phyloP scores from a whole-genome alignment of 176 grass and related monocot species.

The Triticum dicoccoides region DNA sequence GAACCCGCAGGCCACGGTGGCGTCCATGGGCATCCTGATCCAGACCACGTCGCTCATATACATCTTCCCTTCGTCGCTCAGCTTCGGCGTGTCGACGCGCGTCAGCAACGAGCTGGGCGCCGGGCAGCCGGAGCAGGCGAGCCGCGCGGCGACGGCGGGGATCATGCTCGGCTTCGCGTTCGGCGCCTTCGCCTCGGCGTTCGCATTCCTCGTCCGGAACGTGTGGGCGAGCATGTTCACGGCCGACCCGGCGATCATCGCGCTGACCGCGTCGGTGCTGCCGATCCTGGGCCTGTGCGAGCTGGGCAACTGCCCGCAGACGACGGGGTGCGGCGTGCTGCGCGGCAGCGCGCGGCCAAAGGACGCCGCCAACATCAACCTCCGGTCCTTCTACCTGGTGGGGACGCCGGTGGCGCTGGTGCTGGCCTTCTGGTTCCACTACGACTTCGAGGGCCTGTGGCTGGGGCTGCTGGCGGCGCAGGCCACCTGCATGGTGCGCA shows the following conservation, averaged over 20 bases:
- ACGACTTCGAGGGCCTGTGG: constrained; percentile 80
- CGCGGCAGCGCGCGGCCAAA: constrained; percentile 84
- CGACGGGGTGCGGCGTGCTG: constrained; percentile 75
- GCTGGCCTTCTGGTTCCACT: constrained; percentile 53
- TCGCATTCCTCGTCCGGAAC: constrained; percentile 56
- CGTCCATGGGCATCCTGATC: constrained; percentile 93
- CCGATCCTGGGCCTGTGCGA: constrained; percentile 77
- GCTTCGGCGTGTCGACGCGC: constrained; percentile 89
- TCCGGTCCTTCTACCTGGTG: constrained; percentile 73
- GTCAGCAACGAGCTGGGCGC: constrained; percentile 94
- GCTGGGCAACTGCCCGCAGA: constrained; percentile 91
- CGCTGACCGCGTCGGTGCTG: constrained; percentile 68
- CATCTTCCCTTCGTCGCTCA: constrained; percentile 92
- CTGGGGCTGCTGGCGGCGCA: constrained; percentile 75
- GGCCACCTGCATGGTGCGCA: constrained; percentile 69
- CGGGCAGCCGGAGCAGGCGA: constrained; percentile 49
- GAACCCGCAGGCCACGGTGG: constrained; percentile 85
- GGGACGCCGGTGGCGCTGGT: constrained; percentile 77
- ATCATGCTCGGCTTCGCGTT: constrained; percentile 57
- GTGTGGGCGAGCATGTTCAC: constrained; percentile 87
- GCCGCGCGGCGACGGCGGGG: constrained; percentile 58
- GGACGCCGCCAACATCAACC: constrained; percentile 77
- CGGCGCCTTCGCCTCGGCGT: constrained; percentile 56
- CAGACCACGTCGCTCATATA: constrained; percentile 96
- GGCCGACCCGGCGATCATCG: constrained; percentile 56